Percentiles rank a stretch among this genome's conserved stretches.
phyloP scores from a whole-genome alignment of 139 green algal species.

The Volvox reticuliferus region DNA sequence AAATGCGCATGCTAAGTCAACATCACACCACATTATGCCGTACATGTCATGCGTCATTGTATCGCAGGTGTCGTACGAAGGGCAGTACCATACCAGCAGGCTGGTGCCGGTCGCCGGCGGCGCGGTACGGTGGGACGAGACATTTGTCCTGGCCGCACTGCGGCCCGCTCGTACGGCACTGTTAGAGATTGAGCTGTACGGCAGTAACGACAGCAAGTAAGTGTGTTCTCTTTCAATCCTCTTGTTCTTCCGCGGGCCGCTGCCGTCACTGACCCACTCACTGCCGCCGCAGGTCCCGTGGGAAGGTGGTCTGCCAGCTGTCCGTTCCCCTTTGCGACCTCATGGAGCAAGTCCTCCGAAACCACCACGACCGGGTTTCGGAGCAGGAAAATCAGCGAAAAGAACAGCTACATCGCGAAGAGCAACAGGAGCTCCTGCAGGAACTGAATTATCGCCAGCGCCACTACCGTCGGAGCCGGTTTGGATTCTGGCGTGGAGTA shows the following conservation, averaged over 20 bases:
- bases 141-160: conserved; percentile 48
- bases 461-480: not conserved
- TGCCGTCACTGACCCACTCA: not conserved
- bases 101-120: conserved; percentile 47
- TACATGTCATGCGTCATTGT: not conserved
- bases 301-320: conserved; percentile 50
- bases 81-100: conserved; percentile 49
- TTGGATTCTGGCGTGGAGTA: not conserved
- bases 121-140: conserved; percentile 32
- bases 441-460: not conserved
- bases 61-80: conserved; percentile 52
- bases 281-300: conserved; percentile 41
- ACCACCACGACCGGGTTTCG: not conserved
- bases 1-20: too few species aligned
- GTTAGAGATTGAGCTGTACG: conserved; percentile 55
- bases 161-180: conserved; percentile 32
- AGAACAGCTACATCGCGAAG: too few species aligned
- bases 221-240: not conserved
- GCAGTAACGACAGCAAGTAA: conserved; percentile 52
- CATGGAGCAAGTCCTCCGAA: not conserved
- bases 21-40: not conserved
- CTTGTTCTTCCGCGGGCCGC: not conserved
- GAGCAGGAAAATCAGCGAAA: not conserved
- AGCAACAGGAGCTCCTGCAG: too few species aligned
- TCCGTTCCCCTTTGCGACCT: conserved; percentile 48